Percentiles rank a stretch among this genome's conserved stretches.
Conservation (phyloP, 331 rosid species). For the Quercus lobata region DNA sequence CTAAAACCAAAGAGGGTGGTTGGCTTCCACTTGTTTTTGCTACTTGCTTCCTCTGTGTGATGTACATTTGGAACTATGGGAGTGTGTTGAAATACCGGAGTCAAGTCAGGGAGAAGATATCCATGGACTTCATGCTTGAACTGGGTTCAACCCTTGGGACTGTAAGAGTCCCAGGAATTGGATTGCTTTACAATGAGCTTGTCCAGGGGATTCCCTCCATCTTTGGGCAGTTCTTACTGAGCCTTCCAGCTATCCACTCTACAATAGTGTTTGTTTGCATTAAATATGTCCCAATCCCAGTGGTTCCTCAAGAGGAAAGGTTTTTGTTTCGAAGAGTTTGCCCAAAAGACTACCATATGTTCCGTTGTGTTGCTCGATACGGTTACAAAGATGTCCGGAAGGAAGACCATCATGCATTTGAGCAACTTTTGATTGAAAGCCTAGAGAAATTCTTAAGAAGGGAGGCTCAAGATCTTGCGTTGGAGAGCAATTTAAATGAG, state of each 20-base stretch:
- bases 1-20: conserved; percentile 75
- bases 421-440: conserved; percentile 82
- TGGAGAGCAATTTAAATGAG: conserved; percentile 50
- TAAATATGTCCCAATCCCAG: conserved; percentile 88
- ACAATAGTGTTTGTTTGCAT: conserved; percentile 86
- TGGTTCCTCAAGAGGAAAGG: conserved; percentile 94
- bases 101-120: conserved; percentile 78
- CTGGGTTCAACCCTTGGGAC: conserved; percentile 92
- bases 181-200: conserved; percentile 88
- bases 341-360: conserved; percentile 90
- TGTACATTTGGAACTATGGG: conserved; percentile 99
- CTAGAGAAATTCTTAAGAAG: conserved; percentile 82
- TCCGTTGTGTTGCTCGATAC: conserved; percentile 86
- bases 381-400: conserved; percentile 89
- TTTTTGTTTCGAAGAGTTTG: conserved; percentile 89
- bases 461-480: conserved; percentile 81
- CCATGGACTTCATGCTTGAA: conserved; percentile 72
- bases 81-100: conserved; percentile 90
- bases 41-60: conserved; percentile 68
- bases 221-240: conserved; percentile 79
- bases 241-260: conserved; percentile 94
- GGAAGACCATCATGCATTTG: conserved; percentile 98
- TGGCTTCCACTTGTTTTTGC: conserved; percentile 98
- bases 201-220: conserved; percentile 94
- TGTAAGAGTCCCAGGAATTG: conserved; percentile 92